phyloP scores from a whole-genome alignment of 257 asterid species.

The Primulina tabacum region DNA sequence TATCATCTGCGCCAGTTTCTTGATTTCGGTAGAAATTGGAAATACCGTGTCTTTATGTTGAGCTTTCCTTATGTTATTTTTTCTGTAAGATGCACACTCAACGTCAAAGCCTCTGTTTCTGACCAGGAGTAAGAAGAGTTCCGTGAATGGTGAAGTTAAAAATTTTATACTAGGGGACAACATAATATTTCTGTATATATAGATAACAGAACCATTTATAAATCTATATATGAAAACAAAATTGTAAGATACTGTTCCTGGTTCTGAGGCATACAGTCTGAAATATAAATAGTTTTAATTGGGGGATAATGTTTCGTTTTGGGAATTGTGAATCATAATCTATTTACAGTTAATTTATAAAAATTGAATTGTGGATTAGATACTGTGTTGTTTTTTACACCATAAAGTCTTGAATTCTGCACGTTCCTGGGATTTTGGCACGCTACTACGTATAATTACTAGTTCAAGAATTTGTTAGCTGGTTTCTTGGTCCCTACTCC shows the following conservation, averaged over 20 bases:
- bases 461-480: slow-evolving; percentile 27
- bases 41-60: neutral
- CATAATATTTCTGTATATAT: too few species aligned
- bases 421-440: slow-evolving; percentile 29
- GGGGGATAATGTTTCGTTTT: neutral
- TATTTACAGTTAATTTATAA: slow-evolving; percentile 5
- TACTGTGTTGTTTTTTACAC: slow-evolving; percentile 2
- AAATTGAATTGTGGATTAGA: neutral
- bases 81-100: too few species aligned
- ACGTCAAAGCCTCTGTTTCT: neutral
- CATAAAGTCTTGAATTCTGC: slow-evolving; percentile 24
- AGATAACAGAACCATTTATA: too few species aligned
- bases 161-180: too few species aligned
- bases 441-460: slow-evolving; percentile 13
- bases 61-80: too few species aligned
- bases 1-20: neutral
- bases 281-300: neutral
- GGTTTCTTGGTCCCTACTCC: slow-evolving; percentile 44
- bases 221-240: too few species aligned
- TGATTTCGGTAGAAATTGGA: neutral
- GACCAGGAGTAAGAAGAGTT: too few species aligned
- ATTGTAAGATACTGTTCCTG: neutral
- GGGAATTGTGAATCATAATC: neutral
- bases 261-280: neutral
- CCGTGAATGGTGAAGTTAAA: too few species aligned